Evolutionary conservation across 129 eudicot species (phyloP).

Genomic region (sunflower (Helianthus annuus)): DNA sequence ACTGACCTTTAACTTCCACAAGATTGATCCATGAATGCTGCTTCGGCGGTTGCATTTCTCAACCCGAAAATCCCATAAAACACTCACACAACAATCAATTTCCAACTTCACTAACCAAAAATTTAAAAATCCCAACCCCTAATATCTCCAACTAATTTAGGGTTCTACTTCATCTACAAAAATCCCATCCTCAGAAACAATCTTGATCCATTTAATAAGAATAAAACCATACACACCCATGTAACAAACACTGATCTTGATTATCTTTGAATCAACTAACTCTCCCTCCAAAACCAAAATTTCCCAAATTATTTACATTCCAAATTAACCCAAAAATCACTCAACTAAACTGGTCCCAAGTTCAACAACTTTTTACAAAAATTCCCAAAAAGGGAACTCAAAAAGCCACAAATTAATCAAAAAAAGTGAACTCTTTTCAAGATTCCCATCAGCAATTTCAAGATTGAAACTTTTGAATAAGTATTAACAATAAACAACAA

Average conservation of each 20-base stretch:
- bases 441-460: slow-evolving; percentile 39
- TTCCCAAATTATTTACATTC: slow-evolving; percentile 42
- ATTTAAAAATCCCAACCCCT: slow-evolving; percentile 17
- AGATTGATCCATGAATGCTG: slow-evolving; percentile 75
- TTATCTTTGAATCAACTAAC: slow-evolving; percentile 40
- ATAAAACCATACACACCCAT: slow-evolving; percentile 40
- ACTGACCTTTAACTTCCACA: slow-evolving; percentile 68
- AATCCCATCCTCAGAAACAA: slow-evolving; percentile 48
- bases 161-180: slow-evolving; percentile 53
- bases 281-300: slow-evolving; percentile 80
- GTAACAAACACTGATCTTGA: slow-evolving; percentile 20
- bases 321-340: slow-evolving; percentile 43
- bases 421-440: slow-evolving; percentile 21
- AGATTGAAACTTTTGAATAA: slow-evolving; percentile 33
- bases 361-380: slow-evolving; percentile 16
- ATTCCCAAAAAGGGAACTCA: slow-evolving; percentile 29
- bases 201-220: slow-evolving; percentile 34
- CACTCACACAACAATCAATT: slow-evolving; percentile 20
- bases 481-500: slow-evolving; percentile 24
- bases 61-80: slow-evolving; percentile 51
- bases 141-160: slow-evolving; percentile 44
- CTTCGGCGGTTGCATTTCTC: slow-evolving; percentile 90
- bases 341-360: slow-evolving; percentile 9
- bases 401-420: slow-evolving; percentile 32
- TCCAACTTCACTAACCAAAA: slow-evolving; percentile 16